A percentile compares a stretch with the other conserved stretches of the same genome.
These are phyloP conservation scores for Ormosia semicastrata DNA, from an alignment of 306 rosid genomes.

Conservation along the genomic window DNA sequence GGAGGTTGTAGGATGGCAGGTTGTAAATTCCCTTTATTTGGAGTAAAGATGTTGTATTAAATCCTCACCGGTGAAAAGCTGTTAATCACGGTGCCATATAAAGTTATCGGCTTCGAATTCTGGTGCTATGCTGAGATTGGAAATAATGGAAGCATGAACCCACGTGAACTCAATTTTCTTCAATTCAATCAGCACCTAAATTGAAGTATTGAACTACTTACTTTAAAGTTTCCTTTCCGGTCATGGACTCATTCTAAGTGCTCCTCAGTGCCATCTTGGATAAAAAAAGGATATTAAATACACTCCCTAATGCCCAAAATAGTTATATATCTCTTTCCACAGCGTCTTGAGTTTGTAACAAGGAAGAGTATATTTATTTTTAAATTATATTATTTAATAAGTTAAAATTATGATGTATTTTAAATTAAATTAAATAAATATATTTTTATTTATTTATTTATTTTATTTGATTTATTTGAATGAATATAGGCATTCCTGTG, in stretches of 20 bases:
- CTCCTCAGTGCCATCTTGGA: neutral
- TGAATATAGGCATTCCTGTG: neutral
- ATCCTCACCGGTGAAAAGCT: conserved; percentile 25
- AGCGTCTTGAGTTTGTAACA: too few relatives aligned
- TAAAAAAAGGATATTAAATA: neutral
- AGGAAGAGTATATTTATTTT: too few relatives aligned
- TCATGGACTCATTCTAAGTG: neutral
- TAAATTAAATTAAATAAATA: too few relatives aligned
- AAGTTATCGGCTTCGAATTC: neutral
- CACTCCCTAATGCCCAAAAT: neutral
- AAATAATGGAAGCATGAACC: neutral
- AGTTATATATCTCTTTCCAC: neutral
- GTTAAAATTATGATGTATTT: too few relatives aligned
- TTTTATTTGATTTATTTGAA: too few relatives aligned
- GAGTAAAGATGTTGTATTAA: neutral
- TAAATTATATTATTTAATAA: too few relatives aligned
- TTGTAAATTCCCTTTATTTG: neutral
- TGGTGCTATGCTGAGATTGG: neutral
- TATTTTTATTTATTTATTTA: too few relatives aligned
- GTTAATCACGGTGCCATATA: neutral
- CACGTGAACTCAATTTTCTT: neutral
- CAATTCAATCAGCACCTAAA: too few relatives aligned
- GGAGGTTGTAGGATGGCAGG: neutral
- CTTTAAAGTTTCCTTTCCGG: neutral
- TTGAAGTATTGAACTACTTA: too few relatives aligned